phyloP scores from a whole-genome alignment of 2,329 filamentous ascomycete species.

The Microascus cirrosus region DNA sequence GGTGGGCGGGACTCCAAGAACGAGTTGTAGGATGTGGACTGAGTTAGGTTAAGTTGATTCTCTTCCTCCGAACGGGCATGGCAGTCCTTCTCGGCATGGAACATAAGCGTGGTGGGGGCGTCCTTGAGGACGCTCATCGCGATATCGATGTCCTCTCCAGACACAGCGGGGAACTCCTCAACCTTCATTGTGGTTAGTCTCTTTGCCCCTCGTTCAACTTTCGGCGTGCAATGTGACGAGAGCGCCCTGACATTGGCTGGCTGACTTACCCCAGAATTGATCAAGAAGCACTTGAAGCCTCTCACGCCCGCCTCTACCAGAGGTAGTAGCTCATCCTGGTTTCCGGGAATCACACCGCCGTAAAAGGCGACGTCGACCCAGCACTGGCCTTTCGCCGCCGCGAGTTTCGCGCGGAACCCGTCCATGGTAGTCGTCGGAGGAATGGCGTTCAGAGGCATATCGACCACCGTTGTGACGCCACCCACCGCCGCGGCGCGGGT shows the following conservation, averaged over 20 bases:
- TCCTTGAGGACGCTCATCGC: conserved; percentile 75
- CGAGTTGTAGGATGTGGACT: conserved; percentile 70
- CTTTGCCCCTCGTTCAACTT: background rate
- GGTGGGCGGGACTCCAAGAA: conserved; percentile 87
- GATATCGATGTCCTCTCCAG: conserved; percentile 62
- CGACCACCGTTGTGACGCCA: conserved; percentile 90
- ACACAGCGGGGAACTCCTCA: conserved; percentile 92
- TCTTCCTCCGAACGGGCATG: conserved; percentile 67
- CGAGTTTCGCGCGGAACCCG: conserved; percentile 74
- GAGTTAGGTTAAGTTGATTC: conserved; percentile 57
- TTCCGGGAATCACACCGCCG: conserved; percentile 87
- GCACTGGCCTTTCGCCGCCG: conserved; percentile 74
- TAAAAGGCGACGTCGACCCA: conserved; percentile 99
- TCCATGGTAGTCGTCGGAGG: conserved; percentile 85
- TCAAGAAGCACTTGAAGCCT: conserved; percentile 96
- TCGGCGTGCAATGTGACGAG: background rate
- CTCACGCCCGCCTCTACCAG: conserved; percentile 78
- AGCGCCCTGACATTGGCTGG: background rate
- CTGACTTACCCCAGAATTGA: conserved; percentile 77
- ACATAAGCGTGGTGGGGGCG: conserved; percentile 87
- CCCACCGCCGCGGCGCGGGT: conserved; percentile 90
- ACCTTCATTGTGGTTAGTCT: conserved; percentile 42
- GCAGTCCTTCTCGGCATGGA: conserved; percentile 98
- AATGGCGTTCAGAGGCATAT: conserved; percentile 97
- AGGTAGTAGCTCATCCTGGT: conserved; percentile 64